Base-by-base conservation (phyloP, 352 stramenopile species). In the Saprolegnia diclina region DNA sequence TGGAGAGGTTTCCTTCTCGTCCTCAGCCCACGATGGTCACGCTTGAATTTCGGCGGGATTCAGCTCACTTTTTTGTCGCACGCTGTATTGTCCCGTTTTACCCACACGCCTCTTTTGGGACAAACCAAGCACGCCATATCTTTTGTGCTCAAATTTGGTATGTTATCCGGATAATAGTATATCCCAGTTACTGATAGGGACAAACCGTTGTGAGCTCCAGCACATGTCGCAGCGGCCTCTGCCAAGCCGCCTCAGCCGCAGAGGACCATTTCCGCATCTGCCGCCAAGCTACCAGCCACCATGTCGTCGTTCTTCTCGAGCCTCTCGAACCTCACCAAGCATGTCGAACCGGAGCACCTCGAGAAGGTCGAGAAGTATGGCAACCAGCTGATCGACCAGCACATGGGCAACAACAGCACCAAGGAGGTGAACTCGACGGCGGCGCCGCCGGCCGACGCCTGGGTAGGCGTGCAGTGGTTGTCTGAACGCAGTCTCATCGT, bases 231-330 rank as follows among this genome's bases (percentile, higher is more conserved):
- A 14, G 19, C 13, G 11, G 11, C 35, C 52, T 59, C 35, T 40
- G 24, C 52, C 35, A 14, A 18, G 11, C 11, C 11, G 19, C 52
- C 11, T 24, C 24, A 59, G 46, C n/a, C 46, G n/a, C n/a, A 54
- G 5, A 54, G 46, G 2, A 5, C 24, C 52, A 59, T n/a, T 42
- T 59, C 35, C 35, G 13, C 16, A 59, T 59, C 35, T 3, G n/a
- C 52, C 52, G 11, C 9, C n/a, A 54, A 29, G 45, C 29, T 6
- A 35, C 29, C 29, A 35, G 35, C 24, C 24, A 48, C 6, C 63
- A 69, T 69, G 63, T 69, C 63, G 63, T 69, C 63, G 14, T 69
- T 69, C 53, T 63, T 69, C 46, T 69, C 63, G 7, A 61, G 35
- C 32, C 18, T 69, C 16, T 4, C 38, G n/a, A 52, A 53, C 63